These are phyloP conservation scores for Ophiosphaerella herpotricha DNA, from an alignment of 2,329 filamentous ascomycete species.

Conservation along the genomic window DNA sequence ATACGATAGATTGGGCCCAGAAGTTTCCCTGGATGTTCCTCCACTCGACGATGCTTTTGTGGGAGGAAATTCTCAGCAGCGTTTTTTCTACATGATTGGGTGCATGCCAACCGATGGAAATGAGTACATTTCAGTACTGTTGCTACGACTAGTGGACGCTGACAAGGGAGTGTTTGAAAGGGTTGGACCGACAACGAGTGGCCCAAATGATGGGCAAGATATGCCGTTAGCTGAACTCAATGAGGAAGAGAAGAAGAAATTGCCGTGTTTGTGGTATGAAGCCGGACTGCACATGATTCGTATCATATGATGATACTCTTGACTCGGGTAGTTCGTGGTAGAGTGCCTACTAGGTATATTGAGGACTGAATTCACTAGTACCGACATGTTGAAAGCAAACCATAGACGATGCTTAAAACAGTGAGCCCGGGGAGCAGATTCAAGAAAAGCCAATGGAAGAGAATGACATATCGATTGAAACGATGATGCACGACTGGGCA, in stretches of 20 bases:
- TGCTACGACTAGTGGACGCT: background rate
- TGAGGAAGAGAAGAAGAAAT: slow-evolving; percentile 7
- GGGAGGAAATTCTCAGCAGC: background rate
- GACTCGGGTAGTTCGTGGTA: no score
- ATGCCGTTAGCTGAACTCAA: slow-evolving; percentile 5
- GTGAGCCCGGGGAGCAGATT: no score
- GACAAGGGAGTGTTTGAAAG: background rate
- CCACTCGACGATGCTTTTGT: background rate
- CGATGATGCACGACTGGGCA: no score
- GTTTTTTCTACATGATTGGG: slow-evolving; percentile 1
- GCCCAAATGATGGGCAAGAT: background rate
- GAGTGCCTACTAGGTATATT: no score
- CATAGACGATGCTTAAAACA: no score
- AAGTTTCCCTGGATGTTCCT: background rate
- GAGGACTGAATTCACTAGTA: no score
- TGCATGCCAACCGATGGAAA: background rate
- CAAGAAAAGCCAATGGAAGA: no score
- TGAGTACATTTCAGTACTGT: background rate
- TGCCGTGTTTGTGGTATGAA: slow-evolving; percentile 16
- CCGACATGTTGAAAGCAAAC: no score
- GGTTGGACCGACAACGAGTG: background rate
- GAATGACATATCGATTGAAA: no score
- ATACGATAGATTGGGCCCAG: background rate
- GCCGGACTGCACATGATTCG: slow-evolving; percentile 13
- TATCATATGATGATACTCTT: slow-evolving; percentile 1